Evolutionary conservation across 2,329 filamentous ascomycete species (phyloP).

Genomic region (Diaporthe batatas): DNA sequence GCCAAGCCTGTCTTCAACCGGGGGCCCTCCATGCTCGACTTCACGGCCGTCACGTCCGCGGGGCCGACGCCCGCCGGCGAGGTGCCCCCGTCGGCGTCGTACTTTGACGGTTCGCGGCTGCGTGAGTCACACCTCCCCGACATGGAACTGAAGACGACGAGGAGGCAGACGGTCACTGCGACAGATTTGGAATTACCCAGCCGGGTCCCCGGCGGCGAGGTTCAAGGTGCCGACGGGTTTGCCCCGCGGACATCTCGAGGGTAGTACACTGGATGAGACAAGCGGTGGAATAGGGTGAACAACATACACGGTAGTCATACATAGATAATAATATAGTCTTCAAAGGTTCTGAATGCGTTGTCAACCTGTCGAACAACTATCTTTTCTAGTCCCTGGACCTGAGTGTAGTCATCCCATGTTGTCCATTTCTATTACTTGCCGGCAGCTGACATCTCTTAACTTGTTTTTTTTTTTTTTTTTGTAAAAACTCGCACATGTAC

Average conservation of each 20-base stretch:
- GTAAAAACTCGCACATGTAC: too few species aligned
- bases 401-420: not conserved
- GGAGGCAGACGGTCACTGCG: conserved; percentile 22
- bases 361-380: not conserved
- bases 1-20: conserved; percentile 37
- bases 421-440: not conserved
- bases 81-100: conserved; percentile 10
- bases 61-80: conserved; percentile 37
- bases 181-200: conserved; percentile 16
- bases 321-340: not conserved
- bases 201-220: conserved; percentile 16
- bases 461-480: too few species aligned
- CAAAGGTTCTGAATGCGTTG: not conserved
- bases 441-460: not conserved
- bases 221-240: conserved; percentile 17
- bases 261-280: not conserved
- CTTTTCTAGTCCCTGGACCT: not conserved
- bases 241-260: not conserved
- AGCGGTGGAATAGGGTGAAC: not conserved
- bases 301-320: not conserved
- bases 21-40: conserved; percentile 37
- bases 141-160: not conserved
- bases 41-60: conserved; percentile 37
- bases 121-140: conserved; percentile 41
- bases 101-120: conserved; percentile 22